Evolutionary conservation across 306 rosid genomes (phyloP).

Genomic region (Castanea crenata): DNA sequence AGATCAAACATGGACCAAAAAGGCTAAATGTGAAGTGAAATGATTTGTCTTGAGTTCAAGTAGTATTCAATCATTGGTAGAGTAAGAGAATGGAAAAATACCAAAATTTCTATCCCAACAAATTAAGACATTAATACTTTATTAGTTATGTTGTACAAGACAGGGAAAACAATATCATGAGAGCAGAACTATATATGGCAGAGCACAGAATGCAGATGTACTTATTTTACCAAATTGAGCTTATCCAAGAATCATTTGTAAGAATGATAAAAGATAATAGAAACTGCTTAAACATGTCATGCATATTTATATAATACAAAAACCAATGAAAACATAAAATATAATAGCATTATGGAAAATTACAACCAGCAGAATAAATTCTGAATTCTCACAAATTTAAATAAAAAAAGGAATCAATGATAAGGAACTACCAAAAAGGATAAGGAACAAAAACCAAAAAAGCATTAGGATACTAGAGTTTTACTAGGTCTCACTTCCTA

Average conservation of each 20-base stretch:
- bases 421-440: slow-evolving; percentile 36
- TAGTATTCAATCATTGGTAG: not conserved
- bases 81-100: not conserved
- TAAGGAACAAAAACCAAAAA: slow-evolving; percentile 38
- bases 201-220: not conserved
- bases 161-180: not conserved
- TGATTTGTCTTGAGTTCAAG: not conserved
- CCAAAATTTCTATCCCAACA: not conserved
- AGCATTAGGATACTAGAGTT: slow-evolving; percentile 36
- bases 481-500: slow-evolving; percentile 45
- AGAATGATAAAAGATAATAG: not conserved
- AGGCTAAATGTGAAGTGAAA: not conserved
- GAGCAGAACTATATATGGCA: not conserved
- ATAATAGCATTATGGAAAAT: slow-evolving; percentile 33
- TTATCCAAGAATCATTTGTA: not conserved
- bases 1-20: not conserved
- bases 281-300: slow-evolving; percentile 16
- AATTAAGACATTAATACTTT: not conserved
- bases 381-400: slow-evolving; percentile 46
- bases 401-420: slow-evolving; percentile 31
- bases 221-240: not conserved
- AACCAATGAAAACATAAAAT: slow-evolving; percentile 27
- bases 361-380: slow-evolving; percentile 45
- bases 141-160: not conserved
- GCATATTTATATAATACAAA: slow-evolving; percentile 16